Base-by-base conservation (phyloP, 2,329 filamentous ascomycete species). In the Fusarium penzigii region DNA sequence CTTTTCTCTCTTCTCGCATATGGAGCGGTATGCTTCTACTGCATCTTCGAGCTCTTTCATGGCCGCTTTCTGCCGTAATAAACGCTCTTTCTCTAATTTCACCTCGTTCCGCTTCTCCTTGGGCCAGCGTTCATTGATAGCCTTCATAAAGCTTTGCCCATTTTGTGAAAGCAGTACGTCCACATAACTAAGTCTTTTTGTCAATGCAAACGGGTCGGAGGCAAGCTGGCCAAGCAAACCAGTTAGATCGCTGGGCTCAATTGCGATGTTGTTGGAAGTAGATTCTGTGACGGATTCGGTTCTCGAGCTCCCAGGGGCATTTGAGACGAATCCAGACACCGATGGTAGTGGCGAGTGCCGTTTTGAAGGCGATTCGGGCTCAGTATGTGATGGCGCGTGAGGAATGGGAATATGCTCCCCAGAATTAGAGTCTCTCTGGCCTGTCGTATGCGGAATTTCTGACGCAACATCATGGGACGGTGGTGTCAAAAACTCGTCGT, bases 401-500 rank as follows among this genome's bases (percentile, higher is more conserved):
- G 32, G 32, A 11, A 11, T 9, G 16, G 14, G 25, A 25, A 32
- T 32, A 16, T 44, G 34, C 9, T 48, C 40, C 36, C 46, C 45
- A 25, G 34, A 29, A 32, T 25, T 48, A 9, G 45, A 16, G 4
- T 17, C n/a, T 16, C 54, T 44, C 34, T 16, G 20, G 16, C 46
- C 29, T 3, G 55, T 55, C 29, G 14, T 36, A 25, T 57, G 42
- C n/a, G 44, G 17, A 41, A 56, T 42, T 16, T 49, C 51, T 10
- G 58, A 44, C 17, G 63, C 59, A 9, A 38, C 54, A 17, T 60
- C 64, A 44, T 59, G 60, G 14, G 66, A 68, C 17, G 63, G 70
- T 62, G 49, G 64, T 53, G 62, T 78, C 39, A 78, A 59, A 40
- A 77, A 78, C 41, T 84, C 81, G 41, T 84, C 81, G 42, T 84